Percentiles rank a stretch among this genome's conserved stretches.
phyloP scores from a whole-genome alignment of 352 stramenopile genomes.

The Thalassiosira sp. region DNA sequence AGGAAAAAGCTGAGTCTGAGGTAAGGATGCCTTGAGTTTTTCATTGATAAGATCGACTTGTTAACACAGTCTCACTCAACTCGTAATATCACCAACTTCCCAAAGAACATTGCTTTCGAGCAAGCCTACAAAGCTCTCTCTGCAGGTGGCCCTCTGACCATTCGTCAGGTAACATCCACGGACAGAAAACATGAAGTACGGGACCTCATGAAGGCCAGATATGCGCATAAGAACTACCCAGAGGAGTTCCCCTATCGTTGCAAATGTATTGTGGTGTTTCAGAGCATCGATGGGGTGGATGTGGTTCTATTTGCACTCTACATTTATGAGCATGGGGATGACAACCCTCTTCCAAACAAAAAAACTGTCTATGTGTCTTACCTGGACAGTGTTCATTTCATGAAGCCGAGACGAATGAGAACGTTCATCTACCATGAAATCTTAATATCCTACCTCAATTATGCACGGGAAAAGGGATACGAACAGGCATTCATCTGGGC shows the following conservation, averaged over 20 bases:
- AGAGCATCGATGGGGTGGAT: conserved; percentile 98
- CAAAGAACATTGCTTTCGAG: conserved; percentile 79
- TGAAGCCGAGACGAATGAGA: conserved; percentile 92
- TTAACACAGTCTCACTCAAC: neutral
- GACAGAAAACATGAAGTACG: conserved; percentile 95
- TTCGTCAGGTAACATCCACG: conserved; percentile 94
- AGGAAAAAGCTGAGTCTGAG: conserved; percentile 73
- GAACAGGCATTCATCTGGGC: conserved; percentile 98
- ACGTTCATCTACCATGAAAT: conserved; percentile 99
- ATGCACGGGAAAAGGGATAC: conserved; percentile 95
- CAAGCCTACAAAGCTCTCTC: conserved; percentile 85
- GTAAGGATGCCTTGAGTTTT: conserved; percentile 51
- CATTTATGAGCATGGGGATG: conserved; percentile 98
- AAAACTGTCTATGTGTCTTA: conserved; percentile 98
- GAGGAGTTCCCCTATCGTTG: conserved; percentile 88
- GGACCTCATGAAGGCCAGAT: conserved; percentile 90
- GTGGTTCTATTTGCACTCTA: conserved; percentile 99
- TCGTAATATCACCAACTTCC: conserved; percentile 30
- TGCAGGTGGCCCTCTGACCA: conserved; percentile 86
- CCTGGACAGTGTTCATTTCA: conserved; percentile 99
- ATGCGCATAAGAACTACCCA: conserved; percentile 82
- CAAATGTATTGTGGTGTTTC: conserved; percentile 99
- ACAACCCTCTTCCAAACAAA: conserved; percentile 94
- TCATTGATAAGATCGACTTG: too few species aligned
- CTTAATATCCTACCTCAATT: conserved; percentile 97